Conservation (phyloP, 352 stramenopile genomes). For the Phytophthora palmivora region DNA sequence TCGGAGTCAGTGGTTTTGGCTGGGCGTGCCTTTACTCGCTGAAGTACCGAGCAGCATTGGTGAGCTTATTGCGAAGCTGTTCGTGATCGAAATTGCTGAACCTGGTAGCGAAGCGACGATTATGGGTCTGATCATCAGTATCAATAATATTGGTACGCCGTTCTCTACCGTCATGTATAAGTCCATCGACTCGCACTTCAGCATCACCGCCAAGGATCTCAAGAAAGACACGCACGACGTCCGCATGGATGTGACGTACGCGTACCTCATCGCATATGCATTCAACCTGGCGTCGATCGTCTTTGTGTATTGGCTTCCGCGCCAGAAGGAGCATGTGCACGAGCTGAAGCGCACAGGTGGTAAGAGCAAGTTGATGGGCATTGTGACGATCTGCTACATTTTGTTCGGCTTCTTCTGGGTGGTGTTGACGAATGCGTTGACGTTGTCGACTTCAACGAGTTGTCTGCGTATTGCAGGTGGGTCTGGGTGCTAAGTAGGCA, state of each 20-base stretch:
- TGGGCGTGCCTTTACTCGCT: slow-evolving; percentile 51
- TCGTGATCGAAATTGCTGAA: slow-evolving; percentile 51
- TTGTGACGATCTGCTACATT: slow-evolving; percentile 40
- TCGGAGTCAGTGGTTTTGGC: slow-evolving; percentile 65
- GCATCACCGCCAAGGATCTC: slow-evolving; percentile 43
- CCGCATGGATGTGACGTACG: slow-evolving; percentile 52
- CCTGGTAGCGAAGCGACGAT: slow-evolving; percentile 55
- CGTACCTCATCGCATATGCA: slow-evolving; percentile 57
- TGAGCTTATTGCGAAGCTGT: slow-evolving; percentile 41
- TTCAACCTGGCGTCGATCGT: slow-evolving; percentile 52
- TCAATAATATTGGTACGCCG: slow-evolving; percentile 43
- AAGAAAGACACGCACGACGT: slow-evolving; percentile 41
- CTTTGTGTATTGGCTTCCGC: slow-evolving; percentile 52
- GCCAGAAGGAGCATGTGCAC: slow-evolving; percentile 55
- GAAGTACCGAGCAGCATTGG: slow-evolving; percentile 41
- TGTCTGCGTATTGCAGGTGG: slow-evolving; percentile 61
- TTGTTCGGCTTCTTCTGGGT: slow-evolving; percentile 51
- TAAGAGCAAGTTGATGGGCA: slow-evolving; percentile 44
- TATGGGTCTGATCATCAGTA: slow-evolving; percentile 44
- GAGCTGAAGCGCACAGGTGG: slow-evolving; percentile 45
- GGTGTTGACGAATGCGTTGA: slow-evolving; percentile 63
- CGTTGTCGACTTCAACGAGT: slow-evolving; percentile 50
- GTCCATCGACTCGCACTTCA: slow-evolving; percentile 54
- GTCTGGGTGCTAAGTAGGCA: slow-evolving; percentile 48
- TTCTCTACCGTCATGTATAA: slow-evolving; percentile 61